Evolutionary conservation across 1,139 yeast species (phyloP), one percentile per base, ranked within the genome.

Genomic region (Zygosaccharomyces sapae): DNA sequence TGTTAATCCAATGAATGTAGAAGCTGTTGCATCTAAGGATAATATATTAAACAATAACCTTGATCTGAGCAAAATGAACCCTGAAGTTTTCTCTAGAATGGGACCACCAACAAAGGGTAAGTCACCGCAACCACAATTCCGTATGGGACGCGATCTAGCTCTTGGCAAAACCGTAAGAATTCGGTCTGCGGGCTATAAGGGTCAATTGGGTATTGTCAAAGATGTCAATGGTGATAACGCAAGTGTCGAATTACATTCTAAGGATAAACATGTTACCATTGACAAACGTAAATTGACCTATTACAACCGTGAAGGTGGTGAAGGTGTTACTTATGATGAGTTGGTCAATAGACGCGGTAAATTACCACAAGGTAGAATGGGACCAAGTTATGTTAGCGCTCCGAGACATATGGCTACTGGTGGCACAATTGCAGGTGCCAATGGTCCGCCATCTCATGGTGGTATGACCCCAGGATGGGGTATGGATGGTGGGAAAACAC

Each of bases 171-270:
- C 86, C 49, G 96, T 92, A 27, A 81, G 90, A 51, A 86, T 94
- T 43, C 81, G 86, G 58, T 73, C 82, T 7, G 96, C 97, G 5
- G 90, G 90, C 54, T 88, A 90, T 68, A 94, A 92, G 70, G 97
- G 98, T 37, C 79, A 89, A 57, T 83, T 85, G 72, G 98, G 98
- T 63, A 86, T 87, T 56, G 89, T 94, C 36, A 86, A 86, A 53
- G 97, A 92, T 63, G 87, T 96, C 9, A 94, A 89, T 57, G 98
- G 95, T 52, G 84, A 83, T 18, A 79, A 77, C 58, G 97, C 97
- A 2, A 79, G 97, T 52, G 86, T 92, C 41, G 98, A 92, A 69
- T 76, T 92, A 55, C 97, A 92, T 67, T 86, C 97, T 33, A 90
- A 89, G 61, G 83, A 84, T 61, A 94, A 92, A 66, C 86, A 84